Conservation (phyloP, 2,329 filamentous ascomycete genomes). For the Spiromastix sp. region DNA sequence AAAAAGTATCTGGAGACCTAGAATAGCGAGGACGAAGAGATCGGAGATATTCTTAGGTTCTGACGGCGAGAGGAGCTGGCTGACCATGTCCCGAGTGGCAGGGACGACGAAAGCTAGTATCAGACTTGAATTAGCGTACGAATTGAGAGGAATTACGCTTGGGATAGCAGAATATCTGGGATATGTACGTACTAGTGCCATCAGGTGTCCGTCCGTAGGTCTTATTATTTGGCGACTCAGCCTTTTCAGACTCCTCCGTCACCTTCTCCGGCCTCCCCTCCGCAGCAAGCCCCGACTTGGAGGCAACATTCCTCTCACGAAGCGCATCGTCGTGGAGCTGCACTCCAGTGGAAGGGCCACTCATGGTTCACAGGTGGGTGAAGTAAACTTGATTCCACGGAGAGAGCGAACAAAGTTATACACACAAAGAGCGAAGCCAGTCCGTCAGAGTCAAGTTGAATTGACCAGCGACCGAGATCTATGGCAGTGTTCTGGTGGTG, state of each 20-base stretch:
- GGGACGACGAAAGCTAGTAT: conserved; percentile 85
- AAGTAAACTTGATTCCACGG: background rate
- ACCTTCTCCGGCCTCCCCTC: conserved; percentile 33
- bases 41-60: conserved; percentile 95
- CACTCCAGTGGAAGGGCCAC: conserved; percentile 28
- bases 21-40: conserved; percentile 63
- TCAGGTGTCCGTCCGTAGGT: conserved; percentile 86
- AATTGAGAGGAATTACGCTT: background rate
- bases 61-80: conserved; percentile 84
- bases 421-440: background rate
- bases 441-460: conserved; percentile 10
- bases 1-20: conserved; percentile 62
- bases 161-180: conserved; percentile 1
- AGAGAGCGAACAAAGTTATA: conserved; percentile 4
- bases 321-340: conserved; percentile 31
- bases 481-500: background rate
- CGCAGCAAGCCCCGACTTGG: conserved; percentile 30
- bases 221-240: conserved; percentile 49
- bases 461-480: conserved; percentile 8
- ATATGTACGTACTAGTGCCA: conserved; percentile 64
- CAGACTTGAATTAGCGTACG: background rate
- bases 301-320: conserved; percentile 36
- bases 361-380: conserved; percentile 25
- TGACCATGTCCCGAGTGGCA: conserved; percentile 97
- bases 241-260: conserved; percentile 15